phyloP scores from a whole-genome alignment of 78 protist genomes.

The Dictyostelium citrinum region DNA sequence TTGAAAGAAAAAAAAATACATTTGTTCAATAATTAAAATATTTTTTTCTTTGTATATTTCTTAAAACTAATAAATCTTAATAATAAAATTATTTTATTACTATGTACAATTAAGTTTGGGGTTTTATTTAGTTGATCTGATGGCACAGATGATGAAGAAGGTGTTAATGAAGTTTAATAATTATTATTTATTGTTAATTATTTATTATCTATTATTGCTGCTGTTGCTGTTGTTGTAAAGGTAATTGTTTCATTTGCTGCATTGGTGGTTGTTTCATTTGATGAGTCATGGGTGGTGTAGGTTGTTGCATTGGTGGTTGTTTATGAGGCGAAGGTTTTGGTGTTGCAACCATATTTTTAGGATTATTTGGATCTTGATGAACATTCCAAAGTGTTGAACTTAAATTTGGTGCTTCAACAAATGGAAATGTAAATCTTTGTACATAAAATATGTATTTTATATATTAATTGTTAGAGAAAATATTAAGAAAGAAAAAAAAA shows the following conservation, averaged over 20 bases:
- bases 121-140: too few relatives aligned
- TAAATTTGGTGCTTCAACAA: conserved; percentile 58
- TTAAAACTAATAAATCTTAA: neutral
- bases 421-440: conserved; percentile 3
- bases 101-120: neutral
- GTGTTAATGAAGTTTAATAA: too few relatives aligned
- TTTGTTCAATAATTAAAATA: too few relatives aligned
- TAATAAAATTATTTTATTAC: neutral
- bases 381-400: conserved; percentile 29
- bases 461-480: neutral
- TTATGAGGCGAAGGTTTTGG: conserved; percentile 3
- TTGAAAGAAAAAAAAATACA: neutral
- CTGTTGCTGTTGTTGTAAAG: neutral
- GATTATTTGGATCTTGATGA: conserved; percentile 16
- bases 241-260: neutral
- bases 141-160: too few relatives aligned
- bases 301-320: conserved; percentile 11
- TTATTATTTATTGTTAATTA: neutral
- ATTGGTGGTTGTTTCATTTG: neutral
- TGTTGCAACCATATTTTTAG: conserved; percentile 14
- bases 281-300: neutral
- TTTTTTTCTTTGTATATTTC: neutral
- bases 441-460: neutral
- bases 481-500: neutral
- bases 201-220: neutral